Evolutionary conservation across 352 stramenopile genomes (phyloP).

Genomic region (Phytophthora ramorum): DNA sequence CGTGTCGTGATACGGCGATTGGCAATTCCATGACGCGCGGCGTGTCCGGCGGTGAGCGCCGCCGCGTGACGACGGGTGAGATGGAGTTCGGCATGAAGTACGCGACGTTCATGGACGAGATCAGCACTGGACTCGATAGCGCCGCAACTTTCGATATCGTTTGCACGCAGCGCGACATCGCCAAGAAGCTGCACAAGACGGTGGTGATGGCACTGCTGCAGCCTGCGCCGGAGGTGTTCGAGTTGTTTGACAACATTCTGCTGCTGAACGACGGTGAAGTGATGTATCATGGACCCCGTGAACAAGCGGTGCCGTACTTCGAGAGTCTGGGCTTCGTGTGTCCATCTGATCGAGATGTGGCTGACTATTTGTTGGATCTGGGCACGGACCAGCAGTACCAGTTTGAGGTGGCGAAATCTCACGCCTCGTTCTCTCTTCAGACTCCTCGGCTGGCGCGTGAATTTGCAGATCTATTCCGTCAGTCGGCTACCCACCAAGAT

Average conservation of each 20-base stretch:
- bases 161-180: slow-evolving; percentile 40
- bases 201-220: slow-evolving; percentile 79
- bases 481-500: slow-evolving; percentile 33
- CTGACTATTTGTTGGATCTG: slow-evolving; percentile 51
- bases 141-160: slow-evolving; percentile 90
- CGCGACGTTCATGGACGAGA: slow-evolving; percentile 85
- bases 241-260: slow-evolving; percentile 89
- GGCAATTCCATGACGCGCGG: slow-evolving; percentile 45
- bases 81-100: slow-evolving; percentile 51
- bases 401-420: slow-evolving; percentile 29
- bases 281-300: slow-evolving; percentile 50
- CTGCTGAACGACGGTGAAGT: slow-evolving; percentile 60
- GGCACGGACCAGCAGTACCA: slow-evolving; percentile 36
- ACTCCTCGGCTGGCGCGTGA: slow-evolving; percentile 13
- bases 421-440: too few species aligned
- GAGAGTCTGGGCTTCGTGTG: slow-evolving; percentile 57
- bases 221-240: slow-evolving; percentile 90
- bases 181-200: slow-evolving; percentile 49
- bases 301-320: slow-evolving; percentile 44
- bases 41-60: slow-evolving; percentile 38
- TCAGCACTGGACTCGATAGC: slow-evolving; percentile 90
- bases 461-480: slow-evolving; percentile 6
- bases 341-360: slow-evolving; percentile 31
- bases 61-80: slow-evolving; percentile 52
- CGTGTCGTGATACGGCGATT: slow-evolving; percentile 48